Evolutionary conservation across 2,329 filamentous ascomycete species (phyloP), one percentile per base, ranked within the genome.

Genomic region (Epichloe uncinata): DNA sequence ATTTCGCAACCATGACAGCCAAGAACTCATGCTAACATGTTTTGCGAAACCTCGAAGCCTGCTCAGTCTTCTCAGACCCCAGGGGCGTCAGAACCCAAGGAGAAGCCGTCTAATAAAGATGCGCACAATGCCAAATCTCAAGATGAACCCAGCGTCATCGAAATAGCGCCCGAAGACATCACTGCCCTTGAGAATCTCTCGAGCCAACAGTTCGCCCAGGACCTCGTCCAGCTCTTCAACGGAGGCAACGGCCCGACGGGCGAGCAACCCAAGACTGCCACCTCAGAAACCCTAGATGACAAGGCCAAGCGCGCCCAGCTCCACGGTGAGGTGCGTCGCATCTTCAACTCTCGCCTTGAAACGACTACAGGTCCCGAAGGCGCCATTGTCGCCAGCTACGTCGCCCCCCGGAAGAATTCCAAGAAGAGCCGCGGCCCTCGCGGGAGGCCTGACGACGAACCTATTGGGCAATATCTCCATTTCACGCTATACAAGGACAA

Each of bases 401-500:
- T 85, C 54, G 73, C 74, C 68, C 75, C 33, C 59, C 66, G 60
- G 15, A 64, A 61, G 45, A 57, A 58, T 49, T 64, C 62, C 54
- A 65, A 61, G 52, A 57, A 57, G 50, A 54, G 52, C 47, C 51
- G 61, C 41, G 58, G 55, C 3, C 57, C 61, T 22, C 58, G 59
- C 9, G 55, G 55, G 18, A 57, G 57, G 13, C 34, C 45, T 11
- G 59, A 62, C 3, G 62, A 66, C 52, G 64, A 66, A 53, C 64
- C 64, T 51, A 53, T 65, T 75, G 87, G 85, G 16, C 84, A 89
- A 45, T 93, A 87, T 64, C 71, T 95, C 13, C 89, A 95, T 65
- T 95, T 95, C 64, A 91, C 87, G 0, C 73, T 96, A 47, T 94
- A 91, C 77, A 96, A 96, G 69, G 90, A 95, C 69, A 96, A 96